Percentiles rank a stretch among this genome's conserved stretches.
These are phyloP conservation scores for Epichloe gansuensis DNA, from an alignment of 2,329 filamentous ascomycete species.

Conservation along the genomic window DNA sequence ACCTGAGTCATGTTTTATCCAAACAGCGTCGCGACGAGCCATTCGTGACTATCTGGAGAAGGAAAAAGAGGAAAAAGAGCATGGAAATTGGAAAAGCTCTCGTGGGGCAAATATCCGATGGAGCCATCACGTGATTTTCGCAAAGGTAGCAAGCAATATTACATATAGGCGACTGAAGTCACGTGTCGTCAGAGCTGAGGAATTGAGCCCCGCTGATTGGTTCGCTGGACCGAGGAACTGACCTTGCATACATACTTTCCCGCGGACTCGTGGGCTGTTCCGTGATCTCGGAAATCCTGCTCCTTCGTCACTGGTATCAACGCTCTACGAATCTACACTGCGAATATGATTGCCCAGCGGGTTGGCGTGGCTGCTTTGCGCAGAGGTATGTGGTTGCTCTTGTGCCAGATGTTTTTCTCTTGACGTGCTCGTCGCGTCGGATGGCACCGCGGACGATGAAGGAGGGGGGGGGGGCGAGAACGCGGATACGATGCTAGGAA, in stretches of 20 bases:
- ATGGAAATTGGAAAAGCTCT: slow-evolving; percentile 2
- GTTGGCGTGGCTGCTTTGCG: slow-evolving; percentile 46
- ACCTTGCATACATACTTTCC: slow-evolving; percentile 8
- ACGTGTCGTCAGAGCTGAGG: slow-evolving; percentile 22
- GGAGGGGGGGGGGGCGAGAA: too few relatives aligned
- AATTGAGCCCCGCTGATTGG: slow-evolving; percentile 28
- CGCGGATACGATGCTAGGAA: background rate
- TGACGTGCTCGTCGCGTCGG: background rate
- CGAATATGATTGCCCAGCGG: slow-evolving; percentile 42
- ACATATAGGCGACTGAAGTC: slow-evolving; percentile 9
- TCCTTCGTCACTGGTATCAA: background rate
- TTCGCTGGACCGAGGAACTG: slow-evolving; percentile 31
- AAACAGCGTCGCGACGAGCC: slow-evolving; percentile 24
- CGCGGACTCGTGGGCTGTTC: background rate
- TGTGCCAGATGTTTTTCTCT: background rate
- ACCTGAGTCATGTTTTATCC: background rate
- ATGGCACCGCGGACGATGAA: background rate
- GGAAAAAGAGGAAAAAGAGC: slow-evolving; percentile 23
- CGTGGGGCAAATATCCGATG: background rate
- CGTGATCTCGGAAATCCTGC: background rate
- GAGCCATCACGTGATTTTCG: slow-evolving; percentile 11
- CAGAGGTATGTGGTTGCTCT: slow-evolving; percentile 32
- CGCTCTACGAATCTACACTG: slow-evolving; percentile 2
- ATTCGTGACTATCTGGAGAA: slow-evolving; percentile 38
- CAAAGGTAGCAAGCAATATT: too few relatives aligned